These are phyloP conservation scores for Amaranthus tricolor DNA, from an alignment of 179 eudicot species.

Conservation along the genomic window DNA sequence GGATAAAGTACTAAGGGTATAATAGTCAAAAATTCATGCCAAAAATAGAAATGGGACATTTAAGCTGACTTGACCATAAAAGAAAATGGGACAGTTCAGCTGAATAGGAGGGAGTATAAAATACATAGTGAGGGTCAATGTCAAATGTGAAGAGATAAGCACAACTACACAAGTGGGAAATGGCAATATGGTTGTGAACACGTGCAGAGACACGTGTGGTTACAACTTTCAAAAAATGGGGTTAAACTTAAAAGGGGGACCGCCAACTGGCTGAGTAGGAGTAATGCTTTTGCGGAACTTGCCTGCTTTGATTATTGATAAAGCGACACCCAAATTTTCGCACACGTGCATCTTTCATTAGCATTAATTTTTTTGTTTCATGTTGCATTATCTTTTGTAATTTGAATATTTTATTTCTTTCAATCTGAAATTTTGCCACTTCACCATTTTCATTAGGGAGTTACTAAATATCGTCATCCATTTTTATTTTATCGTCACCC, in stretches of 20 bases:
- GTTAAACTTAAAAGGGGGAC: conserved; percentile 7
- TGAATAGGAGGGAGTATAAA: too few relatives aligned
- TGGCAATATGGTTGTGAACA: not conserved
- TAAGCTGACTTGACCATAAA: too few relatives aligned
- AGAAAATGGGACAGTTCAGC: too few relatives aligned
- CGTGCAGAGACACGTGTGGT: conserved; percentile 22
- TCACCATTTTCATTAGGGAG: too few relatives aligned
- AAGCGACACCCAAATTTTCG: not conserved
- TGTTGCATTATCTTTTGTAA: not conserved
- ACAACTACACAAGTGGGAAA: not conserved
- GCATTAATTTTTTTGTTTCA: conserved; percentile 5
- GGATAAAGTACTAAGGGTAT: too few relatives aligned
- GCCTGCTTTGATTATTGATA: not conserved
- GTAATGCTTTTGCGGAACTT: not conserved
- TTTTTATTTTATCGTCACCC: too few relatives aligned
- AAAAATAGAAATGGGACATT: too few relatives aligned
- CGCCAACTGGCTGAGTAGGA: conserved; percentile 10
- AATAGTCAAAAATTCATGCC: too few relatives aligned
- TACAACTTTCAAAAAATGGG: conserved; percentile 13
- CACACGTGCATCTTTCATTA: conserved; percentile 10
- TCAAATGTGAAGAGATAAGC: conserved; percentile 13
- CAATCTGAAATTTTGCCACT: too few relatives aligned
- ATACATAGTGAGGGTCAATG: conserved; percentile 24
- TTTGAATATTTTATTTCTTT: too few relatives aligned
- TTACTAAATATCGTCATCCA: too few relatives aligned